Percentiles rank a stretch among this genome's conserved stretches.
Evolutionary conservation across 169 alveolate species (phyloP).

Genomic region (Neospora caninum): DNA sequence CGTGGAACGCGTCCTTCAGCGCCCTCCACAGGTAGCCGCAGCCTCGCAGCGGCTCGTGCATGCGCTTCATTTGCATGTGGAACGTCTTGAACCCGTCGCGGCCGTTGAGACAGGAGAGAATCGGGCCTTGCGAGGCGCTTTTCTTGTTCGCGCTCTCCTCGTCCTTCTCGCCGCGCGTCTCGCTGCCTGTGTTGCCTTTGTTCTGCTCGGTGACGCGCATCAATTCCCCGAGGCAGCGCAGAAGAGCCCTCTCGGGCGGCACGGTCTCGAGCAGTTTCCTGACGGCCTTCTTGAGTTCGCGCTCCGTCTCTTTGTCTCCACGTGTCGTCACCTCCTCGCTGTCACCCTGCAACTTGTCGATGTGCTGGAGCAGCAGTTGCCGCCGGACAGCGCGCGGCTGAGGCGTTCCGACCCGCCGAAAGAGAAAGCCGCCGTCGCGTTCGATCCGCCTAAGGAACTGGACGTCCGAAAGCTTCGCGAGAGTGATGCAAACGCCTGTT

Average conservation of each 20-base stretch:
- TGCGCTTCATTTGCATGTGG: constrained; percentile 33
- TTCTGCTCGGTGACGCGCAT: constrained; percentile 23
- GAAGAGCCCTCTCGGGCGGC: not conserved
- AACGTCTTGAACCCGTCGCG: constrained; percentile 71
- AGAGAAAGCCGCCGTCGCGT: constrained; percentile 46
- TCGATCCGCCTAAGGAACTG: constrained; percentile 69
- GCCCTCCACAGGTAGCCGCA: constrained; percentile 53
- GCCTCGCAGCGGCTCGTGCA: constrained; percentile 19
- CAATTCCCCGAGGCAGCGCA: not conserved
- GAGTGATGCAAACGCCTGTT: constrained; percentile 73
- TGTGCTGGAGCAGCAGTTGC: constrained; percentile 56
- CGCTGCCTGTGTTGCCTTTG: not conserved
- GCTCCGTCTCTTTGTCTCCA: not conserved
- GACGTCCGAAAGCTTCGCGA: constrained; percentile 61
- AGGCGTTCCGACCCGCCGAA: constrained; percentile 73
- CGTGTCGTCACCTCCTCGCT: constrained; percentile 2
- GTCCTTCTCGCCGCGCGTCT: constrained; percentile 30
- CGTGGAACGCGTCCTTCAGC: constrained; percentile 25
- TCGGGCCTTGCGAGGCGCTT: constrained; percentile 46
- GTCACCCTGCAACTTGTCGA: not conserved
- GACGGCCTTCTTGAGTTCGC: not conserved
- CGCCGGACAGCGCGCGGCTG: constrained; percentile 65
- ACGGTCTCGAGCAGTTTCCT: not conserved
- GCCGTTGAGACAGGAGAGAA: constrained; percentile 70
- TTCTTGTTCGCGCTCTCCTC: not conserved